A percentile compares a stretch with the other conserved stretches of the same genome.
Conservation (phyloP, 805 yeast species). For the Hanseniaspora clermontiae region DNA sequence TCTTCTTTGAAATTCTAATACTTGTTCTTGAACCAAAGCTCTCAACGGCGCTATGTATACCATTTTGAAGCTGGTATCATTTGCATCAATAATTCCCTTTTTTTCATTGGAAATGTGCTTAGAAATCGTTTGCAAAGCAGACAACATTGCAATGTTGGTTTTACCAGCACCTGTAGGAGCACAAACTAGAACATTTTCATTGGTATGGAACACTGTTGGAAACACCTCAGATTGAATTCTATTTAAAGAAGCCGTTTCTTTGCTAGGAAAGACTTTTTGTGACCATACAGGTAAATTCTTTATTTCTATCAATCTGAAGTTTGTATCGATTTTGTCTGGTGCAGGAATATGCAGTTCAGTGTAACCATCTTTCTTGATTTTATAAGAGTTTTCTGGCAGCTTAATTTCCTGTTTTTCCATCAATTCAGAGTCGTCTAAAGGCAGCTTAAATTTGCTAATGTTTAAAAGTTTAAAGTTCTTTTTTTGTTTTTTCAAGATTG, state of each 20-base stretch:
- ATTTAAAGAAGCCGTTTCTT: constrained; percentile 57
- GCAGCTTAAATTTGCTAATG: constrained; percentile 45
- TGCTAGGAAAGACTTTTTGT: constrained; percentile 53
- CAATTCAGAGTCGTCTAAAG: constrained; percentile 66
- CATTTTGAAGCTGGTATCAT: constrained; percentile 34
- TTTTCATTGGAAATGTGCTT: constrained; percentile 38
- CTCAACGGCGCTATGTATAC: constrained; percentile 88
- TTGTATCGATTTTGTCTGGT: constrained; percentile 41
- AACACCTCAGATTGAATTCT: constrained; percentile 72
- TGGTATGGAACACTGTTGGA: constrained; percentile 62
- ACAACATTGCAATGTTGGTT: constrained; percentile 86
- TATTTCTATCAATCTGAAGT: constrained; percentile 39
- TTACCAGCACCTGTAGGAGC: constrained; percentile 99
- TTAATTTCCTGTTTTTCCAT: constrained; percentile 55
- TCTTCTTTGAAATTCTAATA: constrained; percentile 67
- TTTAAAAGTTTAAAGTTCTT: background rate
- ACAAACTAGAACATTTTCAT: constrained; percentile 66
- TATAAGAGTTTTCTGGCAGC: constrained; percentile 75
- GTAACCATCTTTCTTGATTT: constrained; percentile 56
- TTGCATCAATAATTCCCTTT: constrained; percentile 41
- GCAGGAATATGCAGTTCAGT: constrained; percentile 92
- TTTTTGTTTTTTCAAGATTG: constrained; percentile 24
- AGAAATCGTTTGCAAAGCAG: constrained; percentile 52
- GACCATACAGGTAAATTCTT: constrained; percentile 72
- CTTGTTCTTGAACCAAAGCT: constrained; percentile 92